Conservation (phyloP, 768 basidiomycete species). For the Tulasnella sp. region DNA sequence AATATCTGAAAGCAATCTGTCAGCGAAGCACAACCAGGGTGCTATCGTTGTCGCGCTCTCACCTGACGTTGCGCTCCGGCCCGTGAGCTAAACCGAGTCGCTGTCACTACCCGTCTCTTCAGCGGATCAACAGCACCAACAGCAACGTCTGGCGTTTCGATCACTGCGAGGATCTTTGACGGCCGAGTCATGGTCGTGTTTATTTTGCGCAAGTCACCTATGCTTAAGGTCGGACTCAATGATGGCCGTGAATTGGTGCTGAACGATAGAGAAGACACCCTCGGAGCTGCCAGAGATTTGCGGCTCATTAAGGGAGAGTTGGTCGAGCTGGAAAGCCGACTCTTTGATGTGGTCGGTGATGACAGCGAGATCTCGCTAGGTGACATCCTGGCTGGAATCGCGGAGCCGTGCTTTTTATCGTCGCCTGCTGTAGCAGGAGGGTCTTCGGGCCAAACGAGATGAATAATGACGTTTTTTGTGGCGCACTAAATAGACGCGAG, state of each 20-base stretch:
- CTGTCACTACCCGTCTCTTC: conserved; percentile 76
- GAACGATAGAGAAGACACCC: too few species aligned
- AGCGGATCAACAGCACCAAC: conserved; percentile 78
- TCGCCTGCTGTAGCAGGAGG: conserved; percentile 18
- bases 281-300: too few species aligned
- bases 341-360: too few species aligned
- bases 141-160: conserved; percentile 83
- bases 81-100: conserved; percentile 78
- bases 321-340: too few species aligned
- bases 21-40: neutral
- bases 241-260: neutral
- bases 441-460: conserved; percentile 58
- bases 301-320: too few species aligned
- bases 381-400: too few species aligned
- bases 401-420: too few species aligned
- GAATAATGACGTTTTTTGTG: conserved; percentile 76
- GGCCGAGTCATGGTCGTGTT: conserved; percentile 72
- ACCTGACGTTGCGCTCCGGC: conserved; percentile 75
- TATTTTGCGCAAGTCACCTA: neutral
- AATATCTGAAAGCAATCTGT: conserved; percentile 43
- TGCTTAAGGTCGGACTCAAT: conserved; percentile 3
- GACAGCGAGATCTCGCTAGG: too few species aligned
- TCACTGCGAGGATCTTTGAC: conserved; percentile 71
- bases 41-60: conserved; percentile 23
- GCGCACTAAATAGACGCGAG: conserved; percentile 52